phyloP scores from a whole-genome alignment of 2,329 filamentous ascomycete genomes.

The Fusarium palustre region DNA sequence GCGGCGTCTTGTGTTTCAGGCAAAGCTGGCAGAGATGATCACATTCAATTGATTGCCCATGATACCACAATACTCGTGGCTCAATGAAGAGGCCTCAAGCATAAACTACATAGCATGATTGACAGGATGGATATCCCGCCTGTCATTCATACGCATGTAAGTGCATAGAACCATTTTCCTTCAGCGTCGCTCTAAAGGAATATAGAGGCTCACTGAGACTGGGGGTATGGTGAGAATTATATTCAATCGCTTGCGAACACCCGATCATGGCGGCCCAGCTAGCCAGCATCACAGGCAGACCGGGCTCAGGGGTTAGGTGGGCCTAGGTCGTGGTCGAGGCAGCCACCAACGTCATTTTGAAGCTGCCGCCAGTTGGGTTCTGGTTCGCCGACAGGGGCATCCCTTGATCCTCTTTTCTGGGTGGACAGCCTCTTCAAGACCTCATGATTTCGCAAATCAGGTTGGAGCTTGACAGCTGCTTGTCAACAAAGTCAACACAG shows the following conservation, averaged over 20 bases:
- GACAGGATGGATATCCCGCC: not conserved
- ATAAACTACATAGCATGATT: not conserved
- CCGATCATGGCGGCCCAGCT: conserved; percentile 18
- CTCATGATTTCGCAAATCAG: conserved; percentile 24
- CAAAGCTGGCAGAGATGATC: conserved; percentile 16
- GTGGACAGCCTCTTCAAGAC: conserved; percentile 3
- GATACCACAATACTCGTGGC: not conserved
- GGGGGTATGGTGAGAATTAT: conserved; percentile 25
- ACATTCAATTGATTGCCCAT: not conserved
- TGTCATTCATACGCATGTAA: not conserved
- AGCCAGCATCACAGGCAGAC: conserved; percentile 18
- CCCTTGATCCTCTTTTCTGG: not conserved
- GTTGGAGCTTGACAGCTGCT: conserved; percentile 28
- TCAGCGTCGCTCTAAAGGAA: not conserved
- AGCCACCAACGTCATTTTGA: conserved; percentile 47
- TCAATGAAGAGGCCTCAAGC: not conserved
- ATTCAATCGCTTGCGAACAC: conserved; percentile 15
- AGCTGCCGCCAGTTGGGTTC: conserved; percentile 28
- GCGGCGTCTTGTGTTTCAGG: conserved; percentile 42
- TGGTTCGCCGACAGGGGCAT: conserved; percentile 31
- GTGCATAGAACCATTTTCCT: not conserved
- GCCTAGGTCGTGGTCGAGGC: conserved; percentile 12
- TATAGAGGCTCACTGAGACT: not conserved
- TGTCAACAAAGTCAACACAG: not conserved
- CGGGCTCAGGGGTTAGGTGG: conserved; percentile 40